Conservation (phyloP, 2,329 filamentous ascomycete species). For the Trichoderma polysporum region DNA sequence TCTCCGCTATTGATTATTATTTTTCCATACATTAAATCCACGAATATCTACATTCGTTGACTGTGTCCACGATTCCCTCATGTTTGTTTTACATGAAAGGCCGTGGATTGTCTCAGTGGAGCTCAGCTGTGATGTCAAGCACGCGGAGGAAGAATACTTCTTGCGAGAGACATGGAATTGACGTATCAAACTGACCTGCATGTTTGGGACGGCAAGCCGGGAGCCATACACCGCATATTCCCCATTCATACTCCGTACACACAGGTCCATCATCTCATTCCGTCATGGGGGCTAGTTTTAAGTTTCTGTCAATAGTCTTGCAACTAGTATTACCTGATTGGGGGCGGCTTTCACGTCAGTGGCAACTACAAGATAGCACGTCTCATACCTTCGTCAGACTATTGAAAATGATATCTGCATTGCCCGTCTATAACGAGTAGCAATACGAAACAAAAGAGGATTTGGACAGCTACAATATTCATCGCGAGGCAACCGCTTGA, state of each 20-base stretch:
- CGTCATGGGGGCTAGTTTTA: neutral
- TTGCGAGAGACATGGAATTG: neutral
- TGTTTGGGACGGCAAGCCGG: neutral
- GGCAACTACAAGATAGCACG: neutral
- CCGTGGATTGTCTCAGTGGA: neutral
- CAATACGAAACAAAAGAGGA: neutral
- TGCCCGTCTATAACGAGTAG: neutral
- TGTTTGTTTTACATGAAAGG: neutral
- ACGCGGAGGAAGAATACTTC: neutral
- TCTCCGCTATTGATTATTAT: neutral
- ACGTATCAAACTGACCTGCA: neutral
- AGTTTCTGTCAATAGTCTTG: neutral
- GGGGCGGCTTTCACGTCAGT: neutral
- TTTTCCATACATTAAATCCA: neutral
- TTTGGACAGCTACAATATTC: neutral
- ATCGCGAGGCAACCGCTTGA: neutral
- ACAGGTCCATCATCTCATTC: neutral
- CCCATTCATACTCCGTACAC: neutral
- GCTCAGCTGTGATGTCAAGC: neutral
- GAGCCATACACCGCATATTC: constrained; percentile 7
- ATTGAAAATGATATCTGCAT: neutral
- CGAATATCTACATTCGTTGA: neutral
- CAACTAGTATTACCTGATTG: neutral
- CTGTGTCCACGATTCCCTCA: neutral
- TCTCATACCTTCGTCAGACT: neutral